Base-by-base conservation (phyloP, 805 yeast species). In the Candida arabinofermentans region DNA sequence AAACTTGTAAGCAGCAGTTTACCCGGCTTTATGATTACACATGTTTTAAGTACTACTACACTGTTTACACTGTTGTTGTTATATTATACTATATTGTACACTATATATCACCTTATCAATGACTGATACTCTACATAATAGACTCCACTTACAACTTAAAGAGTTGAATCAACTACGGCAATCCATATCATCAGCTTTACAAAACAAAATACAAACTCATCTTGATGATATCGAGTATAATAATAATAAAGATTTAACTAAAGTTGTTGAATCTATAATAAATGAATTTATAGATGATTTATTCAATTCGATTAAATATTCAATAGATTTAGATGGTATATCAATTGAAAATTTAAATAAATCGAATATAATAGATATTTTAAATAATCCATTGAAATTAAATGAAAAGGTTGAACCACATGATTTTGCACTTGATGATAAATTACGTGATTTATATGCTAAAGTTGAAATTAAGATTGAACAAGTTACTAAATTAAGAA, bases 391-490 rank as follows among this genome's bases (percentile, higher is more conserved):
- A 2, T 52, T 55, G 6, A 29, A 47, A 44, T 32, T 54, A 18
- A 46, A 50, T 40, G 54, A 51, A 42, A 72, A 72, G 43, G 71
- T 79, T 8, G 93, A 83, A 56, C 88, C 90, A 1, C 84, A 83
- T 59, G 91, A 86, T 54, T 62, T 73, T 30, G 79, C 72, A 16
- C 60, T 84, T 44, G 82, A 83, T 58, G 80, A 75, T 43, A 58
- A 69, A 41, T 71, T 86, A 23, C 66, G 91, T 36, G 67, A 71
- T 37, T 51, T 76, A 37, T 75, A 84, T 47, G 70, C 71, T 37
- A 69, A 72, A 29, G 81, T 85, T 43, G 95, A 86, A 48, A 72
- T 70, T 36, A 76, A 75, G 46, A 77, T 87, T 0, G 71, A 78
- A 1, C 71, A 68, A 42, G 73, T 82, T 14, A 74, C 86, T 0